phyloP scores from a whole-genome alignment of 2,329 filamentous ascomycete genomes.

The Sphaerostilbella broomeana region DNA sequence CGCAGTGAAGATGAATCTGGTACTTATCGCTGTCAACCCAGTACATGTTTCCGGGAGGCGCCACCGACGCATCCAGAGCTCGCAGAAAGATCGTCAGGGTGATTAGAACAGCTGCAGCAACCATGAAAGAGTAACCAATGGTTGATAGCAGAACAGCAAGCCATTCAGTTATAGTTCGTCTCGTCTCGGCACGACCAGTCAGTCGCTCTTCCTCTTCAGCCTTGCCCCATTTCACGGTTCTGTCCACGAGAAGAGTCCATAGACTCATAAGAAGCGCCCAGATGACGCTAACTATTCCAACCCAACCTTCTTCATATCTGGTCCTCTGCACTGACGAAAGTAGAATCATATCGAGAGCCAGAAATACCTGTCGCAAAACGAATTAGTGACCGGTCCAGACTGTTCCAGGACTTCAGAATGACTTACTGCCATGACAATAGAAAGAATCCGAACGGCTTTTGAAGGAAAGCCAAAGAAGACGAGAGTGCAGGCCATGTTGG shows the following conservation, averaged over 20 bases:
- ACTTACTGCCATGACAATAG: conserved; percentile 53
- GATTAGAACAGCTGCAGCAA: conserved; percentile 63
- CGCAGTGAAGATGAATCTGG: conserved; percentile 75
- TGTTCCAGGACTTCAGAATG: too few relatives aligned
- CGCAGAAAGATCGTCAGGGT: conserved; percentile 75
- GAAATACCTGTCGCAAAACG: conserved; percentile 29
- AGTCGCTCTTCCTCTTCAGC: conserved; percentile 85
- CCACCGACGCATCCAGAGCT: conserved; percentile 68
- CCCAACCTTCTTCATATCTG: conserved; percentile 80
- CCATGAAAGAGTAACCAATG: conserved; percentile 61
- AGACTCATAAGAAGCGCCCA: conserved; percentile 74
- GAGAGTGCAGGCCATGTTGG: conserved; percentile 68
- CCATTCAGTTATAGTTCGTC: conserved; percentile 80
- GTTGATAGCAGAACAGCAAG: conserved; percentile 69
- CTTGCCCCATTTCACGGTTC: conserved; percentile 86
- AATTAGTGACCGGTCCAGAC: too few relatives aligned
- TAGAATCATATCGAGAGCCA: conserved; percentile 64
- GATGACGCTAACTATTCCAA: conserved; percentile 76
- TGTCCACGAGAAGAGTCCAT: conserved; percentile 74
- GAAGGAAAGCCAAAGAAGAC: conserved; percentile 87
- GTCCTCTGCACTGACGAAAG: conserved; percentile 68
- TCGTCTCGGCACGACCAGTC: conserved; percentile 80
- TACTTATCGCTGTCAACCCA: conserved; percentile 82
- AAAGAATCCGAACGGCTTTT: conserved; percentile 67
- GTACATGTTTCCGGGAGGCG: conserved; percentile 66